Base-by-base conservation (phyloP, 2,329 filamentous ascomycete genomes). In the Epichloe uncinata region DNA sequence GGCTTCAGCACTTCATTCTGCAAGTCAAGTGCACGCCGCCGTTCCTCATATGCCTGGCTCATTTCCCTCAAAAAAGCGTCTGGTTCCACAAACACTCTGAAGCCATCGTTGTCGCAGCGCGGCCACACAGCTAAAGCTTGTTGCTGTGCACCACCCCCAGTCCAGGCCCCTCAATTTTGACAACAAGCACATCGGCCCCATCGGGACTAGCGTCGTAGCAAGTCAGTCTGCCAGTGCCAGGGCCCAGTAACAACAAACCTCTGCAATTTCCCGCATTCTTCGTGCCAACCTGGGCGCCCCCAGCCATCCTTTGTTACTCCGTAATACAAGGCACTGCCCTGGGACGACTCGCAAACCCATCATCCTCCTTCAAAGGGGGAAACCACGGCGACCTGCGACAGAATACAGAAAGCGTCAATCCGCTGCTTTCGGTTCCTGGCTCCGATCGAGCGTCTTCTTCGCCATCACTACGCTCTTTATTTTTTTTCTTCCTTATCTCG, bases 191-290 rank as follows among this genome's bases (percentile, higher is more conserved):
- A 16, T 16, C 16, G 30, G 35, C 57, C 49, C n/a, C 22, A 47
- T 47, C 22, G 16, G 50, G 57, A 30, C 53, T 60, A 55, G 55
- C 51, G 41, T 49, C 58, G 53, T 47, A 53, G 54, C 56, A 54
- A 45, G 49, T 54, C 57, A 18, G 33, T 22, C 12, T 26, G 26
- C 26, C 7, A 26, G 26, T 8, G 26, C 16, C 11, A 45, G 33
- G 30, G 52, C 56, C 54, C 55, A 56, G 57, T 61, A 56, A 57
- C 58, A 58, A 57, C 62, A 64, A 59, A 43, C 56, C 47, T 59
- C 56, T 59, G 63, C 61, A 66, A 66, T 67, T 66, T 67, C 65
- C 61, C 63, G 50, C 63, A 62, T 61, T 62, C 57, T 57, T 58
- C 52, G 50, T 54, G 53, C 50, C 45, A 22, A 57, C 48, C 36